Conservation (phyloP, 139 green algal genomes). For the Trebouxia sp. region DNA sequence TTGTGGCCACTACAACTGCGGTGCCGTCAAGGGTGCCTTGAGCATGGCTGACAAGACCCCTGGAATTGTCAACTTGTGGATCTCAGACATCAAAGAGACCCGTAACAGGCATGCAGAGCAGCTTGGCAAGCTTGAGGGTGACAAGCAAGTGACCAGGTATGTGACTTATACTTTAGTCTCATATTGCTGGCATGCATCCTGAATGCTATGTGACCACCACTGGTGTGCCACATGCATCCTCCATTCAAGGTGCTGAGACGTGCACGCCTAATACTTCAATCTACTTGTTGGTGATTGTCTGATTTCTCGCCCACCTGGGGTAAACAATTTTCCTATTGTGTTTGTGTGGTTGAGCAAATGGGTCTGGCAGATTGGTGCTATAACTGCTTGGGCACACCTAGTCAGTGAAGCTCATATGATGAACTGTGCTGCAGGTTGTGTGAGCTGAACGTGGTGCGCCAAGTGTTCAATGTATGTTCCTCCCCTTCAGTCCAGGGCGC, state of each 20-base stretch:
- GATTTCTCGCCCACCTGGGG: no score
- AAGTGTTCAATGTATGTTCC: conserved; percentile 82
- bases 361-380: no score
- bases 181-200: no score
- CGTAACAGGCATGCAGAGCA: conserved; percentile 42
- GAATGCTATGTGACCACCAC: no score
- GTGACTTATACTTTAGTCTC: no score
- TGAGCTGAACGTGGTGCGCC: conserved; percentile 61
- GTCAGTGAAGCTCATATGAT: neutral
- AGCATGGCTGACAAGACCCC: conserved; percentile 56
- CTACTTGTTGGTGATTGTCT: no score
- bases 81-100: conserved; percentile 65
- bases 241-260: no score
- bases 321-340: neutral
- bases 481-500: conserved; percentile 69
- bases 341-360: no score
- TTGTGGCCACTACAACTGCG: conserved; percentile 83
- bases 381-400: no score
- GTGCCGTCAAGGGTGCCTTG: conserved; percentile 69
- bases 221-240: no score
- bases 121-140: conserved; percentile 33
- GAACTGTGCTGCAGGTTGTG: conserved; percentile 35
- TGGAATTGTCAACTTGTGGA: conserved; percentile 81
- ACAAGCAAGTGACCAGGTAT: conserved; percentile 42
- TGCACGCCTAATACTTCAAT: no score